Base-by-base conservation (phyloP, 306 rosid species). In the Sesbania bispinosa region DNA sequence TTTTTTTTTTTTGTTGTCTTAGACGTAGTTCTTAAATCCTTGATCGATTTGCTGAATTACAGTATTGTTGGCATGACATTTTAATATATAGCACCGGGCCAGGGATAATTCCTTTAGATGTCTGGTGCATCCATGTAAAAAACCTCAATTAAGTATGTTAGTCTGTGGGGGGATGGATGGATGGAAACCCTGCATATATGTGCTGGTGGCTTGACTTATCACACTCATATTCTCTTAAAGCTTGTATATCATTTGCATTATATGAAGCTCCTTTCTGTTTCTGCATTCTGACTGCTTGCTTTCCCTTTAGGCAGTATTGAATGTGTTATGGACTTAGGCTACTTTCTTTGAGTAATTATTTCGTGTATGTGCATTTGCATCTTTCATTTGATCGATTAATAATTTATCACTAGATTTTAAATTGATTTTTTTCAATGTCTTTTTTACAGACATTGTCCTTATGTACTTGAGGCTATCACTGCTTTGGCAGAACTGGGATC, bases 401-500 rank as follows among this genome's bases (percentile, higher is more conserved):
- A 39, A 15, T 61, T 47, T 35, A 5, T 29, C 32, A 18, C 23
- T 47, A 79, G 52, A 16, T 74, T 77, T 55, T 54, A 68, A 77
- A 54, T 51, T 71, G 71, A 33, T 39, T 55, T 73, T 54, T 52
- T 20, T 62, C 71, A 42, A 19, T 66, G 33, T 80, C 69, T 72
- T 79, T 69, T 59, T 73, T 53, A 75, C 91, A 95, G 99, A 80
- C 89, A 87, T 23, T 89, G 96, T 62, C 99, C 99, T 14, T 95
- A 43, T 77, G 72, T 89, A 68, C 80, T 95, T 29, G 99, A 95
- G 82, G 99, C 96, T 38, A 81, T 89, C 64, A 77, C 75, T 60
- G 97, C 97, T 67, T 89, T 95, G 77, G 88, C 99, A 46, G 99
- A 91, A 81, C 70, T 95, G 54, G 96, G 96, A 68, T 84, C 84